Conservation (phyloP, 345 rosid genomes). For the Syzygium jambos region DNA sequence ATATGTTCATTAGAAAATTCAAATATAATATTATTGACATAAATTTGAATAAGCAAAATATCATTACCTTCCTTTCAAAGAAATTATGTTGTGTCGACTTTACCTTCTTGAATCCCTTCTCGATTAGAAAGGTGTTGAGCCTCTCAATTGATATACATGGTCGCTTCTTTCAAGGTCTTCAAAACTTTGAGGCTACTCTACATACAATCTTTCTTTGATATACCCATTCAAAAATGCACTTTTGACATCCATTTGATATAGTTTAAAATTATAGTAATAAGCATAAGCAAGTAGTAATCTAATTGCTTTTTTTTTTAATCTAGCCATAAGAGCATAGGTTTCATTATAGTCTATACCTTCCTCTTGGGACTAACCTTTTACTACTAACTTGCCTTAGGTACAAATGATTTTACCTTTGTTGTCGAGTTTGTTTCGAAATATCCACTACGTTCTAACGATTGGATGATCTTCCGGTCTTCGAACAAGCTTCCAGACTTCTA, state of each 20-base stretch:
- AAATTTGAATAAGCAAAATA: too few species aligned
- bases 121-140: neutral
- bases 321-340: neutral
- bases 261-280: too few species aligned
- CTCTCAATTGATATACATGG: neutral
- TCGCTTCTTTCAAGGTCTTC: neutral
- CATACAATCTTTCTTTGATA: neutral
- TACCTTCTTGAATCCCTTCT: neutral
- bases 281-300: neutral
- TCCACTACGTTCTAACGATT: neutral
- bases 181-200: neutral
- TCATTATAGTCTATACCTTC: neutral
- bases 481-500: neutral
- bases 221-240: too few species aligned
- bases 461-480: neutral
- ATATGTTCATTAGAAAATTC: too few species aligned
- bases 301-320: neutral
- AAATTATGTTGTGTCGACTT: neutral
- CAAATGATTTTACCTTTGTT: neutral
- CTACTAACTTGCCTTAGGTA: neutral
- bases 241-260: neutral
- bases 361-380: neutral
- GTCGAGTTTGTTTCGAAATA: neutral
- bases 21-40: too few species aligned
- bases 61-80: neutral